Evolutionary conservation across 2,329 filamentous ascomycete genomes (phyloP), one percentile per base, ranked within the genome.

Genomic region (Fusarium agapanthi): DNA sequence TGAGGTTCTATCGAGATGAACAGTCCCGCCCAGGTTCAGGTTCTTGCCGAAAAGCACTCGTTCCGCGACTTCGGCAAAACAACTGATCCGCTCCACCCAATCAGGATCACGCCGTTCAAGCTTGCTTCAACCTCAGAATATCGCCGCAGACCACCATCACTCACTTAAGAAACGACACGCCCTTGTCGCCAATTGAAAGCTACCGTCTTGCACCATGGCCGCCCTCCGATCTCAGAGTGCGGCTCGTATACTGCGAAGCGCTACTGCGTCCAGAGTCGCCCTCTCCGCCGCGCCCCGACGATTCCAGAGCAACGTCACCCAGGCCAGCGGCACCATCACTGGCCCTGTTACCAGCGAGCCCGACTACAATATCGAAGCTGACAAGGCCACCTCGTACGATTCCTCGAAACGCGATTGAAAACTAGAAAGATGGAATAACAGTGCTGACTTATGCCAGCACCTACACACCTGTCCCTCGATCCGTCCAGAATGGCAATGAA

Each of bases 401-500:
- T 38, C 34, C 60, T 38, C 57, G 26, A 65, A 24, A 22, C 26
- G 30, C 55, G 51, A 71, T 48, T 62, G 30, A 53, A 67, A 41
- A 38, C n/a, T 51, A 13, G 26, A 14, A 67, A 44, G 13, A 40
- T 26, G 50, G 41, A 47, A 61, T 35, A 26, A 15, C 65, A 51
- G 47, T 71, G 70, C 76, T 78, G 69, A 78, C 72, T 41, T 22
- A 45, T 45, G 32, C 51, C 79, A 98, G 95, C 68, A 91, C 90
- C 80, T 99, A 94, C 84, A 97, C 95, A 4, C 96, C 95, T 26
- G 91, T 98, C 28, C 95, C 96, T 65, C 95, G 93, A 86, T 89
- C 91, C 74, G 88, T 98, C 68, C 94, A 97, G 89, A 92, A 97
- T 80, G 96, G 95, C 78, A 97, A 92, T 80, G 95, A 98, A 84